Evolutionary conservation across 164 flowering plant species (phyloP), one percentile per base, ranked within the genome.

Genomic region (Macadamia tetraphylla): DNA sequence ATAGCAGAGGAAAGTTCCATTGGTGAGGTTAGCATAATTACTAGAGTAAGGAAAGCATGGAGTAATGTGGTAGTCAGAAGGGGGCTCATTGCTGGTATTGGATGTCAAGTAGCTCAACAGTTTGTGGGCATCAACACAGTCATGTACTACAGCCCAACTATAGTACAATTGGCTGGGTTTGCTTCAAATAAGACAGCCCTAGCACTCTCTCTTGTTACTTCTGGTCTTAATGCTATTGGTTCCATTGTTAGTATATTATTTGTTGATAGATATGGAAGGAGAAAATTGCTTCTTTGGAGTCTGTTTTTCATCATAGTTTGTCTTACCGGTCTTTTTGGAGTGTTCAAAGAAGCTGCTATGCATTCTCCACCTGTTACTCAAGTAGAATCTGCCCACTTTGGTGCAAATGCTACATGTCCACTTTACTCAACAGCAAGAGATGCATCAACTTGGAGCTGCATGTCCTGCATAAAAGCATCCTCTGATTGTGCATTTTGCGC

Each of bases 401-500:
- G 55, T 51, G 55, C 14, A 15, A 51, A 51, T 43, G 48, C 9
- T 43, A 51, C 55, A 10, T 51, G 55, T 51, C 55, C 55, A 12
- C 10, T 12, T 10, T 51, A 51, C 55, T 9, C 13, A 3, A 51
- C 55, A 51, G 55, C 55, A 12, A 12, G 4, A 6, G 55, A 51
- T 10, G 10, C 55, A 10, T 51, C 55, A 51, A 9, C 55, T 51
- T 51, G 55, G 55, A 51, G 4, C 13, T 51, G 55, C 13, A 51
- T 51, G 55, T 9, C 55, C 10, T 51, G 55, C 55, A 9, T 29
- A 13, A 59, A 30, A 59, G 62, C 62, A 29, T 59, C 42, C 14
- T 13, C 62, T 1, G 78, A 81, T 0, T 94, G 98, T 49, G 96
- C 76, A 3, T 94, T 84, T 59, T 94, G 98, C 68, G 72, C 97